Conservation (phyloP, 768 basidiomycete genomes). For the Pisolithus sp. region DNA sequence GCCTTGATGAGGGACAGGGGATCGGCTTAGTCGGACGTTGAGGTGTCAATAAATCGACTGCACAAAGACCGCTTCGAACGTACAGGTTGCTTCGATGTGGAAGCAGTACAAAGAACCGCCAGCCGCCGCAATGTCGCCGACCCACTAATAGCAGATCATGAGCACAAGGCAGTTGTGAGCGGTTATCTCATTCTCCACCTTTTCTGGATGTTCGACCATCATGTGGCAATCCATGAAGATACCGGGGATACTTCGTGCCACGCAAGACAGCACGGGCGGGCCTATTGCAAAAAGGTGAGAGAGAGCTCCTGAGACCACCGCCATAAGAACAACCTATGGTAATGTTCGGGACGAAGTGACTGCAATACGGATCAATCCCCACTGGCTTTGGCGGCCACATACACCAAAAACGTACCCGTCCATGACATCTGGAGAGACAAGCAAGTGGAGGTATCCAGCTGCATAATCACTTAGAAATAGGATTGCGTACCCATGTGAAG, state of each 20-base stretch:
- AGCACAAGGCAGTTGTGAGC: background rate
- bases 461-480: conserved; percentile 6
- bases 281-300: conserved; percentile 40
- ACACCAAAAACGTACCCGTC: conserved; percentile 61
- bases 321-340: conserved; percentile 69
- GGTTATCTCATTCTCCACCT: conserved; percentile 38
- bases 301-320: background rate
- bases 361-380: conserved; percentile 25
- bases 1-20: conserved; percentile 69
- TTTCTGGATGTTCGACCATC: conserved; percentile 95
- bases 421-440: conserved; percentile 78
- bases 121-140: conserved; percentile 90
- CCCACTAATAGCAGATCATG: conserved; percentile 61
- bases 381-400: background rate
- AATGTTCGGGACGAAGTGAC: conserved; percentile 98
- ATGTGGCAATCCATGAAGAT: conserved; percentile 99
- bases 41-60: background rate
- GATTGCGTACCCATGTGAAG: conserved; percentile 80
- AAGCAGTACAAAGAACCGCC: conserved; percentile 95
- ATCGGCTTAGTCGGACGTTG: conserved; percentile 43
- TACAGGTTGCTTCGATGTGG: conserved; percentile 90
- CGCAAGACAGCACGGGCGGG: conserved; percentile 79
- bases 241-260: conserved; percentile 80
- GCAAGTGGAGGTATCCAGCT: conserved; percentile 2
- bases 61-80: conserved; percentile 18